Evolutionary conservation across 2,329 filamentous ascomycete species (phyloP).

Genomic region (Stromatinia cepivora): DNA sequence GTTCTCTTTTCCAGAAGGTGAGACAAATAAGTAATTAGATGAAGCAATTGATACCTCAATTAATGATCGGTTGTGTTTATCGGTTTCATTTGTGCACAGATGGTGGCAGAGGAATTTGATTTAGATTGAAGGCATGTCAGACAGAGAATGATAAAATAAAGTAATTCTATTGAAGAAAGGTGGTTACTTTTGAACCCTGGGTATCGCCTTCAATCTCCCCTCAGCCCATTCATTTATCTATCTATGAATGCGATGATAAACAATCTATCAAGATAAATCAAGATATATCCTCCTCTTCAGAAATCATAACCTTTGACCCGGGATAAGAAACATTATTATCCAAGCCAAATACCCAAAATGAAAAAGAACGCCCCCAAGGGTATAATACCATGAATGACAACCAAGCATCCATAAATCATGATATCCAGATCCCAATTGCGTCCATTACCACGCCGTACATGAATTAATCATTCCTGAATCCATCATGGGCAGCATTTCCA

Average conservation of each 20-base stretch:
- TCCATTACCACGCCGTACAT: slow-evolving; percentile 3
- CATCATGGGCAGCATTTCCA: slow-evolving; percentile 15
- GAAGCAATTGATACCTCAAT: too few species aligned
- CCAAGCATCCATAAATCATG: slow-evolving; percentile 12
- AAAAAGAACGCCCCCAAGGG: slow-evolving; percentile 18
- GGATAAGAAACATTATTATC: slow-evolving; percentile 21
- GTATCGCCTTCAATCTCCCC: slow-evolving; percentile 3
- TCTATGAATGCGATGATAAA: not conserved
- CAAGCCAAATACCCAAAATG: not conserved
- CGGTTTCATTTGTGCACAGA: too few species aligned
- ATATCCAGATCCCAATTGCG: slow-evolving; percentile 6
- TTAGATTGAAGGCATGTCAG: not conserved
- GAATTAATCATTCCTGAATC: slow-evolving; percentile 22
- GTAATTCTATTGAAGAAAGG: not conserved
- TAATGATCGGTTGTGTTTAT: too few species aligned
- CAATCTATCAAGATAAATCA: not conserved
- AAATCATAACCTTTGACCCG: not conserved
- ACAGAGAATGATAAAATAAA: not conserved
- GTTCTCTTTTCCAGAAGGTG: not conserved
- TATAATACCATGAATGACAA: slow-evolving; percentile 16
- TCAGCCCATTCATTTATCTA: not conserved
- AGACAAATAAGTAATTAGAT: not conserved
- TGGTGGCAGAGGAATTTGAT: too few species aligned
- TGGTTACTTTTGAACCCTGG: slow-evolving; percentile 6
- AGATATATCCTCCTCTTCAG: not conserved